Percentiles rank a stretch among this genome's conserved stretches.
These are phyloP conservation scores for Lophiotrema nucula DNA, from an alignment of 495 filamentous ascomycete species.

Conservation along the genomic window DNA sequence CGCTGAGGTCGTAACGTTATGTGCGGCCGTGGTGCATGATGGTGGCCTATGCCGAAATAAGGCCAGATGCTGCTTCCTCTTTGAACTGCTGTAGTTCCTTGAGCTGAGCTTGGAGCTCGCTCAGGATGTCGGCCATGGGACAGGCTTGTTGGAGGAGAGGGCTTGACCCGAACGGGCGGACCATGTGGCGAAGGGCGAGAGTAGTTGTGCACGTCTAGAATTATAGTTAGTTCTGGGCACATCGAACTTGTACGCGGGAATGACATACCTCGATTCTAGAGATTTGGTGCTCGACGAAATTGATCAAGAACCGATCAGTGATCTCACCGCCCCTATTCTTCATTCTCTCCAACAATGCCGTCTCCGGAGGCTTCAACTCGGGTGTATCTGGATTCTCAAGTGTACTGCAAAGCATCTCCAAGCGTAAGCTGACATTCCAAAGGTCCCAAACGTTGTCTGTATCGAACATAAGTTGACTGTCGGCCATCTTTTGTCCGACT, in stretches of 20 bases:
- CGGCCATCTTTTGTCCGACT: conserved; percentile 36
- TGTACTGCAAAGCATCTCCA: conserved; percentile 89
- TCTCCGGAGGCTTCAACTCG: conserved; percentile 69
- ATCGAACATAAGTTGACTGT: conserved; percentile 56
- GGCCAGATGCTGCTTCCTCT: conserved; percentile 19
- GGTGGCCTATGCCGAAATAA: conserved; percentile 11
- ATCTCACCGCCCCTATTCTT: conserved; percentile 80
- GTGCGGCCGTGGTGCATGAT: conserved; percentile 3
- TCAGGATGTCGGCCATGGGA: conserved; percentile 43
- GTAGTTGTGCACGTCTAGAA: conserved; percentile 44
- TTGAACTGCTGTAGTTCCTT: conserved; percentile 37
- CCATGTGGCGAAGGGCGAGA: conserved; percentile 44
- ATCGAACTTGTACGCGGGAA: background rate
- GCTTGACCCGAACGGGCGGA: conserved; percentile 40
- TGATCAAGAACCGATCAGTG: conserved; percentile 78
- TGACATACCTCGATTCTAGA: conserved; percentile 85
- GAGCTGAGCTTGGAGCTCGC: conserved; percentile 37
- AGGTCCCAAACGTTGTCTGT: conserved; percentile 82
- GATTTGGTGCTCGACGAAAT: conserved; percentile 90
- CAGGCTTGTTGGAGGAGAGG: conserved; percentile 41
- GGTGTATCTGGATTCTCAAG: conserved; percentile 64
- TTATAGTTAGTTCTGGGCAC: background rate
- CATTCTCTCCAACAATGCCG: conserved; percentile 77
- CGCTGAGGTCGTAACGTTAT: no score
- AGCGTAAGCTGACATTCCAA: conserved; percentile 82